Evolutionary conservation across 2,329 filamentous ascomycete species (phyloP).

Genomic region (Fusarium stilboides): DNA sequence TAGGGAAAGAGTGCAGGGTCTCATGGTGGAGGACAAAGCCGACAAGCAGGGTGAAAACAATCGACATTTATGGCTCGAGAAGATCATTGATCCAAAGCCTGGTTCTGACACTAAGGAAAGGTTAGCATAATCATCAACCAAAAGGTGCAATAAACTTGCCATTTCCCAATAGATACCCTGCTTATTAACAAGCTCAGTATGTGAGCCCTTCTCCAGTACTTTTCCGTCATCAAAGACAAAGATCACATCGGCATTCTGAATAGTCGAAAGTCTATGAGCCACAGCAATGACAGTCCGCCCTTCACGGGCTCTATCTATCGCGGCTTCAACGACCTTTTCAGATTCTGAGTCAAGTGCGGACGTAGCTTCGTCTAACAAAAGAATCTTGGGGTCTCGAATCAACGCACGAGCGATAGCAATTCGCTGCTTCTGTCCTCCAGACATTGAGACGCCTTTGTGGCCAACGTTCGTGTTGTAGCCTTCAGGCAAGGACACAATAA

Average conservation of each 20-base stretch:
- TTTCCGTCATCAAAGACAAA: constrained; percentile 60
- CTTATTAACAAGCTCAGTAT: constrained; percentile 47
- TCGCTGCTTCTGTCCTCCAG: constrained; percentile 80
- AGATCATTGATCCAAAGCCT: constrained; percentile 37
- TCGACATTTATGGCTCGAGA: too few species aligned
- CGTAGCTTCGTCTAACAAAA: constrained; percentile 82
- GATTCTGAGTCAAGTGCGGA: constrained; percentile 73
- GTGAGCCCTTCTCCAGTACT: constrained; percentile 60
- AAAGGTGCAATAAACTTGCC: constrained; percentile 15
- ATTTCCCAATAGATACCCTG: constrained; percentile 44
- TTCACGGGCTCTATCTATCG: constrained; percentile 74
- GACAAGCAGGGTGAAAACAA: too few species aligned
- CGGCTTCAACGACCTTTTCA: constrained; percentile 73
- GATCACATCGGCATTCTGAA: constrained; percentile 61
- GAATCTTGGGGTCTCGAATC: constrained; percentile 72
- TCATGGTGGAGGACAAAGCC: rapidly evolving
- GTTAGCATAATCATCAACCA: neutral
- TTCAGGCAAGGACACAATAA: constrained; percentile 76
- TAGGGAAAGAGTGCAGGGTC: too few species aligned
- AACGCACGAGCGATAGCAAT: constrained; percentile 79
- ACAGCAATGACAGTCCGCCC: constrained; percentile 80
- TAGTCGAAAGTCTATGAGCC: constrained; percentile 66
- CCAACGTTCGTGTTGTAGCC: constrained; percentile 79
- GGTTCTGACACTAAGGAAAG: constrained; percentile 37
- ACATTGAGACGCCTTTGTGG: constrained; percentile 75